Conservation (phyloP, 371 early-diverging fungal species). For the Syncephalastrum racemosum region DNA sequence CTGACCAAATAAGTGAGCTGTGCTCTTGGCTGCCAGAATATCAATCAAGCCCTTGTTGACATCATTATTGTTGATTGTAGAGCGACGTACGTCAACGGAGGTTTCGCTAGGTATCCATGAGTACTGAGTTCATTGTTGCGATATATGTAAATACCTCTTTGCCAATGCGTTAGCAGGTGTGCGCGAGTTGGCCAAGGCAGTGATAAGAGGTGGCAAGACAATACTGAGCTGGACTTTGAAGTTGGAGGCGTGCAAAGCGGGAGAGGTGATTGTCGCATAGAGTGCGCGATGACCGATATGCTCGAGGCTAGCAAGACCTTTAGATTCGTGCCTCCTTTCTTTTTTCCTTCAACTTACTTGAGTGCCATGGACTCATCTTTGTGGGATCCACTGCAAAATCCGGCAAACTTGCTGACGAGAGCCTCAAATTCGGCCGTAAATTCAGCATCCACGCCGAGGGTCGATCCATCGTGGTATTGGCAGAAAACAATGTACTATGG, state of each 20-base stretch:
- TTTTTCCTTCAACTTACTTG: conserved; percentile 13
- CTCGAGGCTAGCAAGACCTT: conserved; percentile 22
- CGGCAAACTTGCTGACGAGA: conserved; percentile 57
- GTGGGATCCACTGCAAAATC: conserved; percentile 42
- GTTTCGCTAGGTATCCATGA: conserved; percentile 8
- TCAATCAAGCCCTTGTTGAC: conserved; percentile 25
- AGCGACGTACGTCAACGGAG: conserved; percentile 22
- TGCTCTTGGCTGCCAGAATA: conserved; percentile 31
- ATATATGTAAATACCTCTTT: conserved; percentile 17
- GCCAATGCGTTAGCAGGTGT: conserved; percentile 28
- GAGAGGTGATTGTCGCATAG: conserved; percentile 53
- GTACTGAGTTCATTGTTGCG: not conserved
- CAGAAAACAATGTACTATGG: conserved; percentile 70
- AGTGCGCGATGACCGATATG: conserved; percentile 58
- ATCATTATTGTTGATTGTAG: conserved; percentile 18
- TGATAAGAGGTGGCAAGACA: conserved; percentile 59
- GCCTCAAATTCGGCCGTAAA: conserved; percentile 54
- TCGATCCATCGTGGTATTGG: conserved; percentile 64
- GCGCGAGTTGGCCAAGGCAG: conserved; percentile 33
- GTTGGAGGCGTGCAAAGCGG: conserved; percentile 54
- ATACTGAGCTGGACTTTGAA: conserved; percentile 52
- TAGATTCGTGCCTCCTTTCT: not conserved
- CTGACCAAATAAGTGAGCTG: conserved; percentile 28
- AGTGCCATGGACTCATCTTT: conserved; percentile 23
- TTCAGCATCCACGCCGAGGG: conserved; percentile 64